Percentiles rank a stretch among this genome's conserved stretches.
These are phyloP conservation scores for Fagus crenata DNA, from an alignment of 306 rosid species.

Conservation along the genomic window DNA sequence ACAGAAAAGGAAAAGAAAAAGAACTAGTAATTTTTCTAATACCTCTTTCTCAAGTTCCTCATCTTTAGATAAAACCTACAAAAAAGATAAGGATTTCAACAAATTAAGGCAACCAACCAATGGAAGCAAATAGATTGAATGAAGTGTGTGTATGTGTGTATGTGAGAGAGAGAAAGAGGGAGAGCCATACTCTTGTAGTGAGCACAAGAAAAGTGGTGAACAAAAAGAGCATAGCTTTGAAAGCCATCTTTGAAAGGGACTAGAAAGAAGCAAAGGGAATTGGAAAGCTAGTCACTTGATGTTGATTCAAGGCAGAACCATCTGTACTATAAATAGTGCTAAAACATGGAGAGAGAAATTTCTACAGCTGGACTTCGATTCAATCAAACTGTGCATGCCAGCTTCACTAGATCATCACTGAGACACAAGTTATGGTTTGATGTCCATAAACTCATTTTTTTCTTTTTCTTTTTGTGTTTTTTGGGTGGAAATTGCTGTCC, in stretches of 20 bases:
- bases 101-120: conserved; percentile 22
- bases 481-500: conserved; percentile 10
- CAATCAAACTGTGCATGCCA: background rate
- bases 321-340: conserved; percentile 36
- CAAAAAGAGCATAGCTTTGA: conserved; percentile 41
- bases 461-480: too few species aligned
- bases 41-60: conserved; percentile 33
- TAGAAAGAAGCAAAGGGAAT: conserved; percentile 7
- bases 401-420: background rate
- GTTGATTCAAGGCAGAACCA: conserved; percentile 9
- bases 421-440: background rate
- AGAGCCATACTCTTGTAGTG: conserved; percentile 37
- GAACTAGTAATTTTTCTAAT: background rate
- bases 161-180: background rate
- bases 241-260: conserved; percentile 40
- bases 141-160: background rate
- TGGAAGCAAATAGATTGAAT: background rate
- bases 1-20: conserved; percentile 1
- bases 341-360: conserved; percentile 6
- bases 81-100: background rate
- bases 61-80: conserved; percentile 44
- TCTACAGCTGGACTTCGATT: background rate
- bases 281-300: background rate
- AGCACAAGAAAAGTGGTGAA: conserved; percentile 39
- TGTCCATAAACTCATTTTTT: too few species aligned